Conservation (phyloP, 805 yeast genomes). For the Sugiyamaella boreocaroliniensis region DNA sequence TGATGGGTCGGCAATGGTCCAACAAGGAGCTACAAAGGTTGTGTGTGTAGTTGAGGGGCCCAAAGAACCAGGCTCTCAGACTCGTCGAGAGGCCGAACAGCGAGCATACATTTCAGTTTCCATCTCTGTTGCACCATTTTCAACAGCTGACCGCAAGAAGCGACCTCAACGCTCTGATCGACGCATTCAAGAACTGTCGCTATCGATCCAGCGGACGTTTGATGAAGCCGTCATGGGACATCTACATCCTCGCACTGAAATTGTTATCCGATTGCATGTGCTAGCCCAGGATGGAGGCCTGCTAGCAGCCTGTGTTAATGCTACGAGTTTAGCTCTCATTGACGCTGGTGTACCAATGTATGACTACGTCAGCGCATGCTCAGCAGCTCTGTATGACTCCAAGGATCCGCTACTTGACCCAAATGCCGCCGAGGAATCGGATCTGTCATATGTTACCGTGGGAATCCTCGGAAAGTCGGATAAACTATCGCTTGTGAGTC, state of each 20-base stretch:
- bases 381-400: conserved; percentile 73
- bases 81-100: conserved; percentile 39
- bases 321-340: conserved; percentile 79
- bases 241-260: conserved; percentile 75
- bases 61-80: conserved; percentile 61
- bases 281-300: conserved; percentile 88
- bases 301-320: conserved; percentile 70
- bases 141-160: conserved; percentile 68
- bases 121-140: conserved; percentile 72
- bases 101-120: conserved; percentile 54
- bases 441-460: conserved; percentile 70
- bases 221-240: conserved; percentile 59
- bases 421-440: conserved; percentile 74
- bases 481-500: conserved; percentile 63
- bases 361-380: conserved; percentile 77
- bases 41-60: conserved; percentile 87
- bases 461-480: conserved; percentile 81
- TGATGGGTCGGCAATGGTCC: conserved; percentile 89
- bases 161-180: conserved; percentile 51
- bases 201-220: conserved; percentile 30
- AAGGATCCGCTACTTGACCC: conserved; percentile 70
- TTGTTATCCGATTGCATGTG: conserved; percentile 69
- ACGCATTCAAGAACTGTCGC: conserved; percentile 30
- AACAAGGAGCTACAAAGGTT: conserved; percentile 87
- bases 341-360: conserved; percentile 95